These are phyloP conservation scores for Trichoderma virens DNA, from an alignment of 495 filamentous ascomycete species.

Conservation along the genomic window DNA sequence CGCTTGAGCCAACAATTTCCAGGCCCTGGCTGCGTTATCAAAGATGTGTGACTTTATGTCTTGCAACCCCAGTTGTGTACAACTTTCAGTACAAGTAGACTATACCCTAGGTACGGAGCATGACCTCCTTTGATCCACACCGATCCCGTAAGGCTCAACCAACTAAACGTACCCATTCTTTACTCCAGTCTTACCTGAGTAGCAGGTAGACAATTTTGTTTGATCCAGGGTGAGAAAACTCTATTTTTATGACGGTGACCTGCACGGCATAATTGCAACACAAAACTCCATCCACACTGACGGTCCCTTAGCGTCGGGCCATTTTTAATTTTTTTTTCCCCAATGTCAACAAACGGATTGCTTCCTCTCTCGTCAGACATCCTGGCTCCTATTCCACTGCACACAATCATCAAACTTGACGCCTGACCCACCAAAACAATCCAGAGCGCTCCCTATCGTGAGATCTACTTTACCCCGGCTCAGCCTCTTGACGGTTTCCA, in stretches of 20 bases:
- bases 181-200: too few relatives aligned
- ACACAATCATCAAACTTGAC: constrained; percentile 86
- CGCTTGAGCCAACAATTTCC: constrained; percentile 7
- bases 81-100: not conserved
- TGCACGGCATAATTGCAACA: too few relatives aligned
- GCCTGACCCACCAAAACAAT: constrained; percentile 84
- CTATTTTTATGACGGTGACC: too few relatives aligned
- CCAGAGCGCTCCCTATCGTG: constrained; percentile 91
- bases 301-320: too few relatives aligned
- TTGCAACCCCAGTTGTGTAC: not conserved
- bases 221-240: too few relatives aligned
- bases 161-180: too few relatives aligned
- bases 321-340: not conserved
- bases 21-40: not conserved
- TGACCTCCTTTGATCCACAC: too few relatives aligned
- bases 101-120: too few relatives aligned
- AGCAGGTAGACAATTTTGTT: too few relatives aligned
- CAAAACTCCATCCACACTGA: too few relatives aligned
- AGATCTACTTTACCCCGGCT: constrained; percentile 80
- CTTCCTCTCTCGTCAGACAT: not conserved
- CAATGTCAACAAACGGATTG: not conserved
- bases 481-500: constrained; percentile 68
- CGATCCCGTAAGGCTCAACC: too few relatives aligned
- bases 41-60: not conserved
- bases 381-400: constrained; percentile 61